Evolutionary conservation across 192 early-diverging fungal genomes (phyloP), one percentile per base, ranked within the genome.

Genomic region (Coemansia reversa): DNA sequence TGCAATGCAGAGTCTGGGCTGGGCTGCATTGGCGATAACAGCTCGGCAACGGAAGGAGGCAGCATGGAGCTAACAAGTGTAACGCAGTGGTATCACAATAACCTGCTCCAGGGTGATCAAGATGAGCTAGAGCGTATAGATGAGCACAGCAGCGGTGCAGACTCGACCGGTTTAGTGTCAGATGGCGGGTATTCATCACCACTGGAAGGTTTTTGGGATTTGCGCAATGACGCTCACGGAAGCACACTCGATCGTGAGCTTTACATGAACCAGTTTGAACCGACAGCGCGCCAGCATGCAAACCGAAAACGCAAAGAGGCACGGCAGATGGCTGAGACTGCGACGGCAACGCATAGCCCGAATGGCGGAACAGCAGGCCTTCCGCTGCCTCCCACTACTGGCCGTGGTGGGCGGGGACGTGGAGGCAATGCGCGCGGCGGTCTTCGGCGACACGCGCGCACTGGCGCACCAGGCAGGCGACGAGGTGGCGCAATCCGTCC

Each of bases 121-220:
- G 47, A 20, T 20, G 60, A 32, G 12, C 16, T n/a, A 12, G 25
- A 9, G 9, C 25, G 8, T 14, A 9, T 28, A n/a, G 48, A 29
- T 16, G 28, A 58, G 7, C 11, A 12, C 22, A 3, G 11, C 39
- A 25, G 22, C 57, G 18, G 25, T 7, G 39, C 7, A 23, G 12
- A 25, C 1, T 45, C 23, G 57, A 12, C n/a, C 33, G 25, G 24
- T 24, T 33, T 27, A 29, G 5, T 16, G 66, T 22, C 9, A 51
- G 67, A 69, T 16, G 74, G 62, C 16, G 74, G 74, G 23, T 76
- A 70, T 52, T 67, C 65, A 32, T 80, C 77, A 28, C 77, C 77
- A 35, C 62, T 80, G 27, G 77, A 80, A 45, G 77, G 77, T 4
- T 80, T 80, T 62, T 80, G 72, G 65, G 65, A 72, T 51, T 42